Evolutionary conservation across 495 filamentous ascomycete species (phyloP).

Genomic region (Annulohypoxylon moriforme): DNA sequence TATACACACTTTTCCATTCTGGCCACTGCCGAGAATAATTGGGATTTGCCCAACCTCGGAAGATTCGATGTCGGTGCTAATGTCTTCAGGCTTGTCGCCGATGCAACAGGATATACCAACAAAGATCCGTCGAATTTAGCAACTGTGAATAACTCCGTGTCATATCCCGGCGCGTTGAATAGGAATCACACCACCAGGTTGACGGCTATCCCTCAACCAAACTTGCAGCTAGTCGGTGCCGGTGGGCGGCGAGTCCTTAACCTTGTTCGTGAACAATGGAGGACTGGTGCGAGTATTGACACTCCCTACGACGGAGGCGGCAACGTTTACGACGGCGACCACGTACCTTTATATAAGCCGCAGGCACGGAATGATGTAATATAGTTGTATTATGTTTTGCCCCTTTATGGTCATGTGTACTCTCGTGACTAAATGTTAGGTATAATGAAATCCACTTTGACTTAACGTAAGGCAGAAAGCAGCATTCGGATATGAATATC

Average conservation of each 20-base stretch:
- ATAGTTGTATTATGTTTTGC: not conserved
- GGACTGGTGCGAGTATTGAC: constrained; percentile 18
- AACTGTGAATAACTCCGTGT: constrained; percentile 71
- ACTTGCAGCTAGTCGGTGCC: constrained; percentile 57
- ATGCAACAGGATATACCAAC: constrained; percentile 68
- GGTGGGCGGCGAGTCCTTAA: constrained; percentile 54
- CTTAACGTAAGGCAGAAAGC: not conserved
- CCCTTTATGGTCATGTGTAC: not conserved
- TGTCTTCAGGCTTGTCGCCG: constrained; percentile 69
- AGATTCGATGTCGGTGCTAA: constrained; percentile 80
- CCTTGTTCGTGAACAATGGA: constrained; percentile 48
- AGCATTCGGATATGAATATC: too few relatives aligned
- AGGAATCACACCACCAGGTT: constrained; percentile 43
- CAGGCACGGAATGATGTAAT: constrained; percentile 15
- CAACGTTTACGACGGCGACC: constrained; percentile 55
- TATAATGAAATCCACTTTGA: not conserved
- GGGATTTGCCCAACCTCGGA: constrained; percentile 73
- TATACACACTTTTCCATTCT: constrained; percentile 79
- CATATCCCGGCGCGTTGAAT: constrained; percentile 68
- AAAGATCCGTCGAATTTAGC: constrained; percentile 65
- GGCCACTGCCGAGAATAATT: constrained; percentile 73
- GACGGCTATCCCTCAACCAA: constrained; percentile 56
- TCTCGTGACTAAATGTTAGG: not conserved
- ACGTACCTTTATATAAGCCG: constrained; percentile 38
- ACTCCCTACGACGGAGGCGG: constrained; percentile 64